Evolutionary conservation across 148 eudicot species (phyloP), one percentile per base, ranked within the genome.

Genomic region (Heliamphora exappendiculata): DNA sequence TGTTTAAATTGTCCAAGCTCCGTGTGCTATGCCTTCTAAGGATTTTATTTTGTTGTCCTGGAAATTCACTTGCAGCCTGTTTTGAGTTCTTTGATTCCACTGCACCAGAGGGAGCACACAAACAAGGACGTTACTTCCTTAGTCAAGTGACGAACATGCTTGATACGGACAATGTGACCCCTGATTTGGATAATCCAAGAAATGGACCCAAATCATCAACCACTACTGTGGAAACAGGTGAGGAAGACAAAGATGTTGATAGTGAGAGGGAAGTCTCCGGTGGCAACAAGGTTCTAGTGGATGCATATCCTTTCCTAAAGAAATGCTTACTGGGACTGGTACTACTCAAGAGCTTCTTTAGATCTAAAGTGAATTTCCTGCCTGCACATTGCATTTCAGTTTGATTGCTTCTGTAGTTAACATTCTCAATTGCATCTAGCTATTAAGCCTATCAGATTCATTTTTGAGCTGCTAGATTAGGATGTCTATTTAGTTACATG

Each of bases 291-390:
- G 67, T 69, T 79, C 26, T 79, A 54, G 75, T 22, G 12, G 81
- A 79, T 63, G 74, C 75, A 47, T 75, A 83, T 42, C 79, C 71
- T 80, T 73, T 82, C 50, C 44, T 71, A 50, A 86, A 75, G 80
- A 82, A 84, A 77, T 87, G 97, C 90, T 85, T 96, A 81, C 76
- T 96, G 76, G 83, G 84, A 82, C 78, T 87, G 99, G 99, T 96
- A 93, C 76, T 75, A 28, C 34, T 75, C 39, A 49, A 33, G 26
- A 44, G 16, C 39, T 75, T 6, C 51, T 67, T 74, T 67, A 75
- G 45, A 44, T 44, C 51, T 24, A 26, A 59, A 73, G 14, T 3
- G 45, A 24, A 55, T 57, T 11, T 33, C 22, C 2, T 31, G 44
- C 34, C 10, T 49, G 22, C 34, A 51, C 51, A 58, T 59, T 39